These are phyloP conservation scores for Cicer bijugum DNA, from an alignment of 306 rosid species.

Conservation along the genomic window DNA sequence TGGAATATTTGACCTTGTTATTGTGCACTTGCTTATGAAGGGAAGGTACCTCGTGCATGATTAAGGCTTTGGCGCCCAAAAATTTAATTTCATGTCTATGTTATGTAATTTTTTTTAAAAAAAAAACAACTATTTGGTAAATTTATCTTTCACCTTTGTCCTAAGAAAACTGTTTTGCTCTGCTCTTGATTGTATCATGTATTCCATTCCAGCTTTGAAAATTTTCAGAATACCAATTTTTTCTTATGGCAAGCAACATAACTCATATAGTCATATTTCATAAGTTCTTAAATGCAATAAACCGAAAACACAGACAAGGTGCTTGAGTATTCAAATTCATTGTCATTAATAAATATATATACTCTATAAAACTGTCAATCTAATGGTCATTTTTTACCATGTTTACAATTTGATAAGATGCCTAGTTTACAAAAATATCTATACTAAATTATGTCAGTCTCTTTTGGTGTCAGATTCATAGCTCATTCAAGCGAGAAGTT, in stretches of 20 bases:
- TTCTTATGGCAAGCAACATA: neutral
- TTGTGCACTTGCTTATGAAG: neutral
- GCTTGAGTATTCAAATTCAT: neutral
- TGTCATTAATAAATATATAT: neutral
- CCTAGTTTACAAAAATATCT: neutral
- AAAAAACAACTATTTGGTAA: neutral
- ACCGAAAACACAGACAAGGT: neutral
- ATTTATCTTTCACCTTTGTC: neutral
- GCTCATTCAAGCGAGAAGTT: conserved; percentile 27
- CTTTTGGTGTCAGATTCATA: neutral
- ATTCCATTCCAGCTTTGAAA: neutral
- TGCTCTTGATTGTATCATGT: too few relatives aligned
- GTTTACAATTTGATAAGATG: neutral
- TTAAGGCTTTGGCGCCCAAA: neutral
- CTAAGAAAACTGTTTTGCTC: too few relatives aligned
- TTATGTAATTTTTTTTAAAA: neutral
- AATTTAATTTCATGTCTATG: conserved; percentile 1
- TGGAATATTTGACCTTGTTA: neutral
- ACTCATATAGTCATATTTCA: neutral
- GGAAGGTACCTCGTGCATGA: neutral
- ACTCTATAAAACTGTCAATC: neutral
- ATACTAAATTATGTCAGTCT: neutral
- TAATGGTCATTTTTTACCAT: neutral
- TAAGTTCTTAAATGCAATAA: conserved; percentile 1
- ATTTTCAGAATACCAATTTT: neutral